A percentile compares a stretch with the other conserved stretches of the same genome.
These are phyloP conservation scores for Glebionis coronaria DNA, from an alignment of 129 eudicot genomes.

Conservation along the genomic window DNA sequence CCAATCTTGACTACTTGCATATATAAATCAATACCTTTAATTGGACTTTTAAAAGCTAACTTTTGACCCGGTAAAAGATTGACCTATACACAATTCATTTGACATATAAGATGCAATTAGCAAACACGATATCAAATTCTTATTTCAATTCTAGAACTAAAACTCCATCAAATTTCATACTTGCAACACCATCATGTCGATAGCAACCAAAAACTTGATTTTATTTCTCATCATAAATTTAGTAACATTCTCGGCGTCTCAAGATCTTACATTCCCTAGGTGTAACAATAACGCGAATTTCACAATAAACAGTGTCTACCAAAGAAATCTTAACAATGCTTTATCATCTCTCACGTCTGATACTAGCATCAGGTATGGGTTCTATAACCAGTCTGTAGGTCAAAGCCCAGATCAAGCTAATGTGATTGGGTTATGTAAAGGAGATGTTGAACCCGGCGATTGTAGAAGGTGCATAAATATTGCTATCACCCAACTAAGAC, in stretches of 20 bases:
- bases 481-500: not conserved
- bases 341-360: conserved; percentile 19
- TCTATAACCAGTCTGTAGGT: conserved; percentile 33
- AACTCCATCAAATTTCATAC: conserved; percentile 1
- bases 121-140: too few species aligned
- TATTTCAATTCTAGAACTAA: conserved; percentile 6
- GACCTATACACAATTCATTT: conserved; percentile 2
- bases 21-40: not conserved
- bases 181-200: conserved; percentile 15
- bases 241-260: conserved; percentile 5
- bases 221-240: not conserved
- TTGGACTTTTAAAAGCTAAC: not conserved
- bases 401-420: conserved; percentile 31
- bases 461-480: conserved; percentile 34
- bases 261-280: not conserved
- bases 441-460: conserved; percentile 32
- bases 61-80: conserved; percentile 3
- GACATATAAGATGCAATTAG: not conserved
- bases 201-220: not conserved
- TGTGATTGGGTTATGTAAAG: conserved; percentile 45
- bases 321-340: conserved; percentile 16
- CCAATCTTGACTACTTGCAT: not conserved
- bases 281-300: conserved; percentile 15
- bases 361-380: conserved; percentile 25
- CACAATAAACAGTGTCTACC: conserved; percentile 21